A percentile compares a stretch with the other conserved stretches of the same genome.
Conservation (phyloP, 2,329 filamentous ascomycete species). For the Xylaria sp. region DNA sequence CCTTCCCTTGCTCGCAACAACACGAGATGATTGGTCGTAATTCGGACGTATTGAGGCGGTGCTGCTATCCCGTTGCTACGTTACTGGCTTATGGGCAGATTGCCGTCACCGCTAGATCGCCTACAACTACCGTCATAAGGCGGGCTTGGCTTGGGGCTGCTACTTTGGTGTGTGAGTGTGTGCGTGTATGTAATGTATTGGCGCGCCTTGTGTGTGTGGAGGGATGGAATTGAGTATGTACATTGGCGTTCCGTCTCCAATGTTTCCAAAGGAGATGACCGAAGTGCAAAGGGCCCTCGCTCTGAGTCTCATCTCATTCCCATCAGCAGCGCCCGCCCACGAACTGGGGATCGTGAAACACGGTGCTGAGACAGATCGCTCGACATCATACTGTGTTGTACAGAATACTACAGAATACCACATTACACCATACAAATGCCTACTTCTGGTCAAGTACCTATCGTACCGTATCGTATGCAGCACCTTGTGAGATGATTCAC, state of each 20-base stretch:
- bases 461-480: too few species aligned
- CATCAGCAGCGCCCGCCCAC: neutral
- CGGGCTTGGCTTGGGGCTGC: conserved; percentile 5
- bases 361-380: conserved; percentile 7
- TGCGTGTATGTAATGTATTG: too few species aligned
- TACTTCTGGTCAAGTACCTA: too few species aligned
- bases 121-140: conserved; percentile 21
- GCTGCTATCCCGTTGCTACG: conserved; percentile 27
- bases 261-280: conserved; percentile 30
- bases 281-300: conserved; percentile 22
- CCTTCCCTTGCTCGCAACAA: conserved; percentile 8
- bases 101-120: conserved; percentile 34
- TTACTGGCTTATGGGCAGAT: conserved; percentile 25
- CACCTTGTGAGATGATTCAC: too few species aligned
- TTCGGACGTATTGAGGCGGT: conserved; percentile 25
- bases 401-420: too few species aligned
- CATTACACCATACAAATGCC: too few species aligned
- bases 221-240: too few species aligned
- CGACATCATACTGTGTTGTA: neutral
- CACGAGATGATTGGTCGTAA: conserved; percentile 18
- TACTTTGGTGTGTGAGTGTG: too few species aligned
- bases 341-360: conserved; percentile 19
- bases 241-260: conserved; percentile 18
- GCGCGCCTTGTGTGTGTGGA: too few species aligned
- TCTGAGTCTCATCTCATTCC: neutral